Base-by-base conservation (phyloP, 2,329 filamentous ascomycete genomes). In the Monosporascus sp. region DNA sequence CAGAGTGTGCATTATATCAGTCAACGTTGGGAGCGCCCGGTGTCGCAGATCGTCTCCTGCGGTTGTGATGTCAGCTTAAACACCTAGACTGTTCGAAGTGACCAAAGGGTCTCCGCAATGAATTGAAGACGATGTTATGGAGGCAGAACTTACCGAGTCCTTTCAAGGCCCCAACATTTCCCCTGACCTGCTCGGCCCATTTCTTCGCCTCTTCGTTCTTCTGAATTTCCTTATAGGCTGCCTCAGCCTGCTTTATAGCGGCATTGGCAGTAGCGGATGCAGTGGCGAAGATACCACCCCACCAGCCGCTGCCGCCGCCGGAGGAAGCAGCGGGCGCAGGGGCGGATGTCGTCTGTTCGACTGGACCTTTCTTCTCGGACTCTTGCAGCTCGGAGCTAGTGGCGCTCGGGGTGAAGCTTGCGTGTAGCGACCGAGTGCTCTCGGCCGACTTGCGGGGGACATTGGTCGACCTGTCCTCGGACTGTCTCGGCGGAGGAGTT, bases 181-280 rank as follows among this genome's bases (percentile, higher is more conserved):
- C 92, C 66, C 87, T 87, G 52, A 97, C 88, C 69, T 97, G 93
- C 51, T 96, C 89, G 1, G 92, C 90, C 91, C 93, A 99, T 70
- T 90, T 89, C 75, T 93, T 92, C 50, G 93, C 94, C 70, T 99
- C 94, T 68, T 97, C 91, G 65, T 96, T 97, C 68, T 94, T 87
- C 70, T 96, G 90, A 48, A 99, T 92, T 71, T 97, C 91, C 69
- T 93, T 96, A 59, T 96, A 92, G 1, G 92, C 88, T 7, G 87
- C 90, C 72, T 97, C 92, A 47, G 94, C 93, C 70, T 93, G 90
- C 77, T 95, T 96, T 73, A 95, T 85, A 26, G 88, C 89, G n/a
- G 88, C 87, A 59, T 65, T 76, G 26, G 75, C 81, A 37, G 79
- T 79, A 49, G 79, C 78, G 51, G 76, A 81, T 31, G 87, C 87